Evolutionary conservation across 2,329 filamentous ascomycete genomes (phyloP), one percentile per base, ranked within the genome.

Genomic region (Geosmithia putterillii): DNA sequence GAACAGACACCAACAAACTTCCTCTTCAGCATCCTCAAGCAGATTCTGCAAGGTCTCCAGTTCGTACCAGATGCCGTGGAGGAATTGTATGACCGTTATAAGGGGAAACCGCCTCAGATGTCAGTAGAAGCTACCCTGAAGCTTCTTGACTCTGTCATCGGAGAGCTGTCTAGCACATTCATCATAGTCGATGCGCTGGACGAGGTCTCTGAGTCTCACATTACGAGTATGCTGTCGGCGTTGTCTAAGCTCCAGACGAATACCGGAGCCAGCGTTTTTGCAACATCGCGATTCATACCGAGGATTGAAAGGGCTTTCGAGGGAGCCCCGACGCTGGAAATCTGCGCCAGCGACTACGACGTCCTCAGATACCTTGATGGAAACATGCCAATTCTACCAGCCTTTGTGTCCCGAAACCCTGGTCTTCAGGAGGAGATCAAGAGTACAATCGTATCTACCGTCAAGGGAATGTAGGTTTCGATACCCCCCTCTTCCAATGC

Each of bases 1-100:
- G 56, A 69, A 12, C 67, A 73, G 39, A 59, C 45, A 0, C 23
- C 50, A 2, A 45, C 54, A 0, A 20, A 55, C 23, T 43, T 69
- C 0, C 41, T 67, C 1, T 43, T 52, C 1, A 61, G 49, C 42
- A 19, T 70, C 0, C 40, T 68, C 3, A 64, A 56, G 42, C 66
- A 70, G 47, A 49, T 70, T 4, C 44, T 45, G 2, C 45, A 60
- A 9, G n/a, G 15, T 6, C 22, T n/a, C 1, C 34, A 46, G 4
- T 45, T 48, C 3, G 7, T 65, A 1, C 60, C 61, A 3, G 44
- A 47, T 0, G 23, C 2, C 6, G 40, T 70, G 0, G 52, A 48
- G 37, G 6, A 23, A 0, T 51, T 69, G 2, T 58, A 63, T 28
- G 23, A 50, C 1, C 18, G 42, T 3, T 44, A 61, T 39, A 40